Conservation (phyloP, 768 basidiomycete species). For the Boletales sp. region DNA sequence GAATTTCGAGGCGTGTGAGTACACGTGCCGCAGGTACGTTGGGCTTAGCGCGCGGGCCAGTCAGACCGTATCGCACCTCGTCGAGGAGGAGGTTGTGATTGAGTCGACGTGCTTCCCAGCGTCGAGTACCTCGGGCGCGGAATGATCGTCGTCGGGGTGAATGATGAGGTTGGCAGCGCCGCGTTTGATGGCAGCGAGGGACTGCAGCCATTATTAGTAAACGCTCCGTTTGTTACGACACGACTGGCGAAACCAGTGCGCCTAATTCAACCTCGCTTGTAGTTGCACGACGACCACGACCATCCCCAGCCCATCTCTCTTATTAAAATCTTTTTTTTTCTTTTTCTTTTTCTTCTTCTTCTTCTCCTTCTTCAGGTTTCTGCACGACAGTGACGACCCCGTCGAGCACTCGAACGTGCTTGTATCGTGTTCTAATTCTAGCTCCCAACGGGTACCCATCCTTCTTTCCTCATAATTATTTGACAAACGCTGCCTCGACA, state of each 20-base stretch:
- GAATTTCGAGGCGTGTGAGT: conserved; percentile 30
- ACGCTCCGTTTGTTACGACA: conserved; percentile 30
- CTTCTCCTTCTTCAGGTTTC: neutral
- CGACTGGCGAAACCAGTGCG: conserved; percentile 32
- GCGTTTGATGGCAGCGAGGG: conserved; percentile 21
- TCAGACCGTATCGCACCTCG: neutral
- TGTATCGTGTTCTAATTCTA: conserved; percentile 20
- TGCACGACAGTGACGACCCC: conserved; percentile 13
- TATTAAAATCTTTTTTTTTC: conserved; percentile 1
- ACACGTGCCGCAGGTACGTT: conserved; percentile 30
- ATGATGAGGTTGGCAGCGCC: conserved; percentile 10
- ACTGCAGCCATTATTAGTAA: conserved; percentile 25
- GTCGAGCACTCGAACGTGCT: conserved; percentile 16
- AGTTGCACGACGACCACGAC: conserved; percentile 17
- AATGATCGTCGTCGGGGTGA: neutral
- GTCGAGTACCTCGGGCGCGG: neutral
- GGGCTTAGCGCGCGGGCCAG: conserved; percentile 28
- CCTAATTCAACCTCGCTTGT: conserved; percentile 7
- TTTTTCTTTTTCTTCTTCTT: neutral
- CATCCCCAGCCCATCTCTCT: neutral
- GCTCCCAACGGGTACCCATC: conserved; percentile 15
- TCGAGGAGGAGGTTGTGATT: neutral
- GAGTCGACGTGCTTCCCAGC: neutral
- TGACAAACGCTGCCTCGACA: conserved; percentile 50
- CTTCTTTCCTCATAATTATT: conserved; percentile 34